Conservation (phyloP, 805 yeast genomes). For the Yarrowia porcina region DNA sequence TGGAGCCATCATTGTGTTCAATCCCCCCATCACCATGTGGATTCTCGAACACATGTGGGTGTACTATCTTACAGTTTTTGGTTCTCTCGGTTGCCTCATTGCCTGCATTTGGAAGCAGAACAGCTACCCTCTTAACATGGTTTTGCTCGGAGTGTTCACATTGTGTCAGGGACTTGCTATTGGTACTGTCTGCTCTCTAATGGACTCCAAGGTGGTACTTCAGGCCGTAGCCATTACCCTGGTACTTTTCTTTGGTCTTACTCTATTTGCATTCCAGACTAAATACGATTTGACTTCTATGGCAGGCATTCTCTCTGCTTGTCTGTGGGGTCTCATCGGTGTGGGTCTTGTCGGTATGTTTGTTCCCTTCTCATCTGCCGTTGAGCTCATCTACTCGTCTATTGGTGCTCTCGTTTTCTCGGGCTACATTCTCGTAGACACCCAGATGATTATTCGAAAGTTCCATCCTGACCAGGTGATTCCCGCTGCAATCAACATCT, state of each 20-base stretch:
- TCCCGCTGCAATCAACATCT: conserved; percentile 72
- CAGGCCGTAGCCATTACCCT: conserved; percentile 70
- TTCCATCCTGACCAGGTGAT: conserved; percentile 81
- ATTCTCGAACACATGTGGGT: conserved; percentile 58
- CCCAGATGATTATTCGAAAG: conserved; percentile 72
- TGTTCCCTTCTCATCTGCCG: conserved; percentile 54
- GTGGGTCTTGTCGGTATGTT: conserved; percentile 69
- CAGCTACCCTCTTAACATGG: conserved; percentile 63
- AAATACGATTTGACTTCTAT: conserved; percentile 70
- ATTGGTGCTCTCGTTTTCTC: conserved; percentile 73
- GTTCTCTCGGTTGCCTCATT: conserved; percentile 61
- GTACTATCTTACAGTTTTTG: conserved; percentile 53
- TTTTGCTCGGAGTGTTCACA: conserved; percentile 64
- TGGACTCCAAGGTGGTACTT: conserved; percentile 60
- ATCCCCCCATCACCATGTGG: conserved; percentile 50
- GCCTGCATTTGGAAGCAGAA: conserved; percentile 62
- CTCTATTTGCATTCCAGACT: conserved; percentile 72
- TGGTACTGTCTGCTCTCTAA: conserved; percentile 62
- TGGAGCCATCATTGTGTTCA: conserved; percentile 50
- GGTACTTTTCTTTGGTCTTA: conserved; percentile 70
- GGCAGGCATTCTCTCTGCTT: conserved; percentile 56
- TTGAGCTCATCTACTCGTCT: conserved; percentile 65
- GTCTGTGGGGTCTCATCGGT: conserved; percentile 66
- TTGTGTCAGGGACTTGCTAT: conserved; percentile 68
- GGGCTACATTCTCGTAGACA: conserved; percentile 71